These are phyloP conservation scores for Apiotrichum sp. DNA, from an alignment of 1,284 basidiomycete species.

Conservation along the genomic window DNA sequence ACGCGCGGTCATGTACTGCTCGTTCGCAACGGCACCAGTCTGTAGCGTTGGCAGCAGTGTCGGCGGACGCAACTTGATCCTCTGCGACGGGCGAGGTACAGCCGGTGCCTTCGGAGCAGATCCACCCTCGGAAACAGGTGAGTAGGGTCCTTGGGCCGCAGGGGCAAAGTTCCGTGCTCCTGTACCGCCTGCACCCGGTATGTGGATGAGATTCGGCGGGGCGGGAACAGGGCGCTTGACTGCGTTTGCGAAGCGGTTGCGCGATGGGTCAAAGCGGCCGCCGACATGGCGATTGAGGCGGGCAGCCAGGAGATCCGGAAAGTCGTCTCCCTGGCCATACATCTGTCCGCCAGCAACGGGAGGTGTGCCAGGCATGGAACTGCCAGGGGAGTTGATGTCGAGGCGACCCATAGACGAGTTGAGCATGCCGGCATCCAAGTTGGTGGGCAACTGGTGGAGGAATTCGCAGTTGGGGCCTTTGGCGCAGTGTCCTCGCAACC, in stretches of 20 bases:
- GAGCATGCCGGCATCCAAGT: constrained; percentile 42
- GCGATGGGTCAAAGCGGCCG: constrained; percentile 60
- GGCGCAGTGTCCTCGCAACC: constrained; percentile 91
- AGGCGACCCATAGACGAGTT: constrained; percentile 65
- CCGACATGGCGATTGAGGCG: constrained; percentile 42
- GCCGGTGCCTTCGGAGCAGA: constrained; percentile 16
- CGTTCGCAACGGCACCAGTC: constrained; percentile 71
- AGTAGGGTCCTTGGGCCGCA: constrained; percentile 16
- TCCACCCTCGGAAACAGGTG: constrained; percentile 3
- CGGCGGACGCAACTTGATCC: constrained; percentile 74
- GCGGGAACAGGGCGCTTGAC: constrained; percentile 41
- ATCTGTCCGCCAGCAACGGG: constrained; percentile 7
- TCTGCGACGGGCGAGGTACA: constrained; percentile 72
- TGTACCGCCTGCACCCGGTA: background rate
- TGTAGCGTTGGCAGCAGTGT: constrained; percentile 78
- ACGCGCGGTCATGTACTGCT: constrained; percentile 80
- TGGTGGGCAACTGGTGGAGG: constrained; percentile 74
- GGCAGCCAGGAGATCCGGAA: constrained; percentile 58
- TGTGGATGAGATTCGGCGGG: constrained; percentile 21
- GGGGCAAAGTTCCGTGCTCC: constrained; percentile 30
- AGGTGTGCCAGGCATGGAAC: constrained; percentile 32
- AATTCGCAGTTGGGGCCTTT: constrained; percentile 77
- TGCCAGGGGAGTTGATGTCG: constrained; percentile 53
- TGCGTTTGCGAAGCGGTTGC: constrained; percentile 68
- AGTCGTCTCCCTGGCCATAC: constrained; percentile 63